Base-by-base conservation (phyloP, 2,329 filamentous ascomycete species). In the Didymella exigua region DNA sequence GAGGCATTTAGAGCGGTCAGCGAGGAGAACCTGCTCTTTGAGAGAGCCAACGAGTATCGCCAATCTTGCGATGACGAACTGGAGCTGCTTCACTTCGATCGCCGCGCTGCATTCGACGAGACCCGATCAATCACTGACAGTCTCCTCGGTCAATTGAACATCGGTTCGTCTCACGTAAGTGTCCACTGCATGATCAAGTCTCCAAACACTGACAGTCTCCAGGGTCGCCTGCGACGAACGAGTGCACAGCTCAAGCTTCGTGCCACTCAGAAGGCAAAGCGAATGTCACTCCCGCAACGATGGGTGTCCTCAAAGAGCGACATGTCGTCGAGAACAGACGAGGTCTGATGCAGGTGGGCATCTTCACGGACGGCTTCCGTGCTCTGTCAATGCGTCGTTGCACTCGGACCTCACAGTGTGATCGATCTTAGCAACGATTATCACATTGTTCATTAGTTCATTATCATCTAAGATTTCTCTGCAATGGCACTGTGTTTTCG, bases 31-130 rank as follows among this genome's bases (percentile, higher is more conserved):
- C 4, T 34, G 3, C 56, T 67, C 1, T 60, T 58, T 14, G 42
- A 51, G 6, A 56, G 50, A 24, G 61, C 63, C 5, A 51, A 48
- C 4, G 53, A 58, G 19, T 55, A 61, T 40, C 57, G 49, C 11
- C 56, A 58, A 14, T 65, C 61, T 10, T 64, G 58, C 33, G 61
- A 69, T 14, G 63, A 67, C 3, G 63, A 66, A 37, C 45, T 65
- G 14, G 50, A 64, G 16, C n/a, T 54, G 11, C 45, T 59, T 16
- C 44, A 40, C 27, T 36, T 21, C 29, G 61, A 63, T 24, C 64
- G 64, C 21, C 63, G 70, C 14, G 61, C 65, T 8, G 70, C 63
- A 10, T 73, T 73, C 43, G 70, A 73, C 36, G 69, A 70, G 21
- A 61, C 56, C 8, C 62, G 70, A 13, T 60, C 56, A 4, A 47